Evolutionary conservation across 768 basidiomycete genomes (phyloP), one percentile per base, ranked within the genome.

Genomic region (Pholiota conissans): DNA sequence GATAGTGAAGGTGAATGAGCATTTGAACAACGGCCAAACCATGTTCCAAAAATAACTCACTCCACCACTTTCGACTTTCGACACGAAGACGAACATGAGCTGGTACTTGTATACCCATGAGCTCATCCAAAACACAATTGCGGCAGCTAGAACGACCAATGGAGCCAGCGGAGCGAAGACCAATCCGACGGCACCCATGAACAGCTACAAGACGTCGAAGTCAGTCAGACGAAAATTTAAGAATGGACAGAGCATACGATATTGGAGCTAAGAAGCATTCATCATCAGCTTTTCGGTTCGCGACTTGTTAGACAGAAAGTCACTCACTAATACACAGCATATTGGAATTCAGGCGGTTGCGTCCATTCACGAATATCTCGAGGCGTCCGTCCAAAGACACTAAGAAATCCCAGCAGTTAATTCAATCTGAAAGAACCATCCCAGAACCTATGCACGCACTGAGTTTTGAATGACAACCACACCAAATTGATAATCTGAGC

Each of bases 161-260:
- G 97, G 97, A 0, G 96, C 95, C 5, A 99, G 76, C 13, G 96
- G 96, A 0, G 96, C 94, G 66, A 98, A 98, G 16, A 97, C 88
- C 49, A 99, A 73, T 0, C 87, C 95, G 47, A 99, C 93, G n/a
- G 91, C 83, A n/a, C 78, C 90, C 87, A 91, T 87, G 73, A 92
- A 91, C 20, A 93, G 73, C 84, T 87, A 56, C 18, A 22, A 29
- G 13, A 37, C 13, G 18, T 22, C 11, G 55, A 8, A 28, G 94
- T 92, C 74, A 95, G 93, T 37, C 37, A 28, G 20, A 10, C 26
- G 27, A 37, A 10, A 11, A 54, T 27, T 22, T 18, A 13, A 2
- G 22, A 13, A 24, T 16, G 2, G 14, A 16, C 10, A 28, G n/a
- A 53, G 53, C 65, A 56, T 60, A 73, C 72, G 27, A 73, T 63